These are phyloP conservation scores for Geranium rotundifolium DNA, from an alignment of 345 rosid species.

Conservation along the genomic window DNA sequence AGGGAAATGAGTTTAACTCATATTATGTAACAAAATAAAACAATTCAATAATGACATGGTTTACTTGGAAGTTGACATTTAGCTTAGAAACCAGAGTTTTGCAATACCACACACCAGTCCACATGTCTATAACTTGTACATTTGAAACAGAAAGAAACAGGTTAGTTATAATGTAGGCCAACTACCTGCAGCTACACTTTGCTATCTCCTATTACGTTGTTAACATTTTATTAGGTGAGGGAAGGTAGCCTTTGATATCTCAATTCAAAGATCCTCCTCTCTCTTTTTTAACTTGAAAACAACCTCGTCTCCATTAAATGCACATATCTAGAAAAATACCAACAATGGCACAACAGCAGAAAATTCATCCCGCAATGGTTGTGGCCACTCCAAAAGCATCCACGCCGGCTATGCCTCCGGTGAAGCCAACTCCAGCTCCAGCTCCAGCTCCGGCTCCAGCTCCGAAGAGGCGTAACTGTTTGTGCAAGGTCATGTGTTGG, in stretches of 20 bases:
- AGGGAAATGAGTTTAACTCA: too few species aligned
- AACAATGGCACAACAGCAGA: constrained; percentile 33
- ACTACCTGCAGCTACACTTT: background rate
- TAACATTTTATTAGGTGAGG: background rate
- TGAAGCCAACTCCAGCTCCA: constrained; percentile 7
- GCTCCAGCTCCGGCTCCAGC: constrained; percentile 1
- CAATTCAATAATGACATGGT: too few species aligned
- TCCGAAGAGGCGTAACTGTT: constrained; percentile 23
- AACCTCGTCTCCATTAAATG: background rate
- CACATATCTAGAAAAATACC: too few species aligned
- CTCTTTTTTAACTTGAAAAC: background rate
- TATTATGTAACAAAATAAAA: too few species aligned
- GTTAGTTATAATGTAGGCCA: background rate
- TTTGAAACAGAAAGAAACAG: too few species aligned
- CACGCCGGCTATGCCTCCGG: constrained; percentile 20
- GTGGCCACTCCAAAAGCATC: constrained; percentile 12
- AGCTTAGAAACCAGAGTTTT: too few species aligned
- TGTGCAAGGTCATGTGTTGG: constrained; percentile 63
- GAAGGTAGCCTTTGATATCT: background rate
- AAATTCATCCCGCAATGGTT: constrained; percentile 35
- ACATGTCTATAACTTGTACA: too few species aligned
- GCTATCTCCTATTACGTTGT: background rate
- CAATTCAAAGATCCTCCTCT: background rate
- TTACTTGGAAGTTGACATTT: too few species aligned
- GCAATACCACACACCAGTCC: too few species aligned